Evolutionary conservation across 169 alveolate species (phyloP).

Genomic region (Plasmodium sp.): DNA sequence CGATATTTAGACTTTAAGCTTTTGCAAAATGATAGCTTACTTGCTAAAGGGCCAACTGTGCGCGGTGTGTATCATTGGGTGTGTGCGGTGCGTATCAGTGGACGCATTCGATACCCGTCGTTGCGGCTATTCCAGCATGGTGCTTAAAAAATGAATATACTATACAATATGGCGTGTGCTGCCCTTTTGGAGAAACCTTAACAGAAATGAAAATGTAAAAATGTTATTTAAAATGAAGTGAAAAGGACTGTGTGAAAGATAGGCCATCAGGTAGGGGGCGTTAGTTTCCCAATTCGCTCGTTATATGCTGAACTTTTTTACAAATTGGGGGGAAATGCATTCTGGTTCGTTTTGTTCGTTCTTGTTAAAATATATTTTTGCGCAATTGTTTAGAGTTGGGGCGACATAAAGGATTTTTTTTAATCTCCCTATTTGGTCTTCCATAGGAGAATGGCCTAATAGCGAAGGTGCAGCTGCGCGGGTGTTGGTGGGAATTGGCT

Average conservation of each 20-base stretch:
- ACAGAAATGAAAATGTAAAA: background rate
- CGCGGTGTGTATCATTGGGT: background rate
- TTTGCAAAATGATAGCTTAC: background rate
- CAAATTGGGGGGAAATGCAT: background rate
- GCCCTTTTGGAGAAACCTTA: background rate
- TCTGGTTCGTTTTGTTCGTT: background rate
- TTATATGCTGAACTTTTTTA: background rate
- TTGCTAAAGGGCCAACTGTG: background rate
- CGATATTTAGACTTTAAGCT: constrained; percentile 9
- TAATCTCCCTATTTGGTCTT: background rate
- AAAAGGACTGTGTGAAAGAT: background rate
- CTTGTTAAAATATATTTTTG: background rate
- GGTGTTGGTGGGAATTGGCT: background rate
- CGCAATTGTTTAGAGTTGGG: background rate
- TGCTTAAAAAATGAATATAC: background rate
- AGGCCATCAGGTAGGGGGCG: background rate
- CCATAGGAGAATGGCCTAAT: background rate
- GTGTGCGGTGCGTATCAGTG: background rate
- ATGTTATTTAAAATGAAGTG: background rate
- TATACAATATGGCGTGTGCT: background rate
- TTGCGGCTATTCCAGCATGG: background rate
- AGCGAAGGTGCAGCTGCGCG: background rate
- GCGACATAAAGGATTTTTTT: background rate
- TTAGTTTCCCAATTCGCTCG: background rate
- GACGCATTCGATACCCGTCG: background rate